Base-by-base conservation (phyloP, 257 asterid genomes). In the Solanum infundibuliforme region DNA sequence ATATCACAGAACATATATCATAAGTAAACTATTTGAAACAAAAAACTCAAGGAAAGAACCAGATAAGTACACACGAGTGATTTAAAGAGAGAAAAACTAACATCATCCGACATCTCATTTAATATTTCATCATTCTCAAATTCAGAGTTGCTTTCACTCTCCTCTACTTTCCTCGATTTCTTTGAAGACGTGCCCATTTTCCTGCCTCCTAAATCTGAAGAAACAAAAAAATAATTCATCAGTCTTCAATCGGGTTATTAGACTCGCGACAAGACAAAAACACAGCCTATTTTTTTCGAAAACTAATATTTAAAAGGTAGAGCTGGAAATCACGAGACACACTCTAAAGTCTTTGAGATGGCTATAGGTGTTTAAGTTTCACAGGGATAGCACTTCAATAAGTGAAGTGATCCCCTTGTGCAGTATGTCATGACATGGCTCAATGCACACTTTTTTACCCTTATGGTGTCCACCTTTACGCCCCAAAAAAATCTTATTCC, bases 131-230 rank as follows among this genome's bases (percentile, higher is more conserved):
- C 89, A 46, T 83, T 85, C 76, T 89, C 91, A 27, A 91, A 84
- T 86, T 94, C 96, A 43, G 91, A 86, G 55, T 89, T 95, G 68
- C 91, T 91, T 83, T 93, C 95, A 76, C 91, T 91, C 74, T 92
- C 77, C 83, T 90, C 71, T 84, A 88, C 88, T 90, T 90, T 34
- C 36, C 43, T 87, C 3, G 77, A 52, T 74, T n/a, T 41, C 89
- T 92, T 94, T 52, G 62, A 62, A 87, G 88, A 66, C 71, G 38
- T 88, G 73, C 93, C 89, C 94, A 92, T 92, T 83, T 69, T 25
- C 39, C 71, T 83, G 74, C 36, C 62, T 86, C 62, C 88, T 83
- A 48, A 76, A 46, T 71, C 83, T 29, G 29, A 58, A 27, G 58
- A 12, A 79, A 32, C 43, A 87, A 48, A 82, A 43, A 43, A 82